phyloP scores from a whole-genome alignment of 495 filamentous ascomycete species.

The Podospora pseudocomata region DNA sequence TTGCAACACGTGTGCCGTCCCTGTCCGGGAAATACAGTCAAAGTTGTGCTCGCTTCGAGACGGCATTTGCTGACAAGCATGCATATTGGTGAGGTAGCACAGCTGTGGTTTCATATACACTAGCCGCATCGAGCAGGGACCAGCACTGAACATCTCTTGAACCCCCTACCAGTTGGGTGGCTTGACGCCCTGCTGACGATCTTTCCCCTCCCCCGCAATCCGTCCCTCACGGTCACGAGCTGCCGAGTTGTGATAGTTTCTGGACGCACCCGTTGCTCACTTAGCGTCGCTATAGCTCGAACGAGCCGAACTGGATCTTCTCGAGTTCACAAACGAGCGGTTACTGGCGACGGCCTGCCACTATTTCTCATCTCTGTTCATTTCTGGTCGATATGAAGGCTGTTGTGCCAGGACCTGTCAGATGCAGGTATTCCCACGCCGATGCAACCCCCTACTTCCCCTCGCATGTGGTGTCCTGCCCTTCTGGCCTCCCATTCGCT shows the following conservation, averaged over 20 bases:
- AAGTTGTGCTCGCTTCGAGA: neutral
- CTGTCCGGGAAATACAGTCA: neutral
- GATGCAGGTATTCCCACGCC: neutral
- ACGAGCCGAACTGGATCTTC: neutral
- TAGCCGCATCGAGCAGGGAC: neutral
- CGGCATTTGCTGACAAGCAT: too few species aligned
- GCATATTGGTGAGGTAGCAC: neutral
- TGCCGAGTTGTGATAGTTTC: neutral
- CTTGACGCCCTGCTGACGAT: neutral
- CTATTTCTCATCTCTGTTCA: constrained; percentile 1
- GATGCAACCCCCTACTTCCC: neutral
- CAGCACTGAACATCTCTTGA: neutral
- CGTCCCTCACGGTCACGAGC: neutral
- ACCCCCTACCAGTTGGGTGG: neutral
- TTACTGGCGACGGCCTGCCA: neutral
- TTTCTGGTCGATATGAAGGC: neutral
- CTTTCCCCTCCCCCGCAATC: neutral
- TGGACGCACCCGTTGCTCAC: neutral
- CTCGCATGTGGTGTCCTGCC: neutral
- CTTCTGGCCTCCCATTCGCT: constrained; percentile 7
- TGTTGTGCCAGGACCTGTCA: constrained; percentile 6
- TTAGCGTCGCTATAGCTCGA: neutral
- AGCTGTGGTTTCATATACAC: neutral
- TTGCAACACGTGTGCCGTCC: neutral
- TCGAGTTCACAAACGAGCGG: neutral